Evolutionary conservation across 2,329 filamentous ascomycete genomes (phyloP).

Genomic region (Fusarium sp.): DNA sequence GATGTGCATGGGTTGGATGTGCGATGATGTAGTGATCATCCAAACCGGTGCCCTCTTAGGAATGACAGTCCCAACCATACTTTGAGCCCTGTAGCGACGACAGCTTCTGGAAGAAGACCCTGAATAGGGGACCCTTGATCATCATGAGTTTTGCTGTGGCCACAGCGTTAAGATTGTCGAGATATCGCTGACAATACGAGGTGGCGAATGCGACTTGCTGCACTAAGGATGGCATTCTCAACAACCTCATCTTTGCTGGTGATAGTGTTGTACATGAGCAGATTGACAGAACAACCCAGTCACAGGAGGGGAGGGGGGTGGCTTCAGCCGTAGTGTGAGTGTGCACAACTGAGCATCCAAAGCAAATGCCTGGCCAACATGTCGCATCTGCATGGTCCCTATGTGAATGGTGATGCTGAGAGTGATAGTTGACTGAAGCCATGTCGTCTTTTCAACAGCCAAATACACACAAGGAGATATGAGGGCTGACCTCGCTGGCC

Average conservation of each 20-base stretch:
- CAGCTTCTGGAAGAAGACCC: constrained; percentile 36
- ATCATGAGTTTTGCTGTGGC: not conserved
- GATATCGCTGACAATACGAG: constrained; percentile 13
- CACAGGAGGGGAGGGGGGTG: constrained; percentile 13
- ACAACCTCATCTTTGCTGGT: constrained; percentile 3
- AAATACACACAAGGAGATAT: not conserved
- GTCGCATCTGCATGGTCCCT: not conserved
- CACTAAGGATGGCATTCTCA: not conserved
- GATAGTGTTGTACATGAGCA: constrained; percentile 5
- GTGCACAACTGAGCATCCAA: not conserved
- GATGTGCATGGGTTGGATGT: constrained; percentile 37
- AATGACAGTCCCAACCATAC: constrained; percentile 32
- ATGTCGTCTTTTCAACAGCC: not conserved
- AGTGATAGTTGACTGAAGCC: not conserved
- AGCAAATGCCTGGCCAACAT: not conserved
- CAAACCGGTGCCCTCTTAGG: constrained; percentile 30
- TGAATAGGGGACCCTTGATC: constrained; percentile 22
- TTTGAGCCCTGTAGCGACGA: constrained; percentile 29
- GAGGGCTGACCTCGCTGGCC: not conserved
- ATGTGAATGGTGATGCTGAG: not conserved
- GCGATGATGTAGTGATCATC: constrained; percentile 42
- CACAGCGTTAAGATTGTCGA: not conserved
- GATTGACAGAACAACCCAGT: constrained; percentile 1
- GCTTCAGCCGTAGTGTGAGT: not conserved
- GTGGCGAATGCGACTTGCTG: constrained; percentile 1